Evolutionary conservation across 768 basidiomycete species (phyloP).

Genomic region (Agaricus subrufescens): DNA sequence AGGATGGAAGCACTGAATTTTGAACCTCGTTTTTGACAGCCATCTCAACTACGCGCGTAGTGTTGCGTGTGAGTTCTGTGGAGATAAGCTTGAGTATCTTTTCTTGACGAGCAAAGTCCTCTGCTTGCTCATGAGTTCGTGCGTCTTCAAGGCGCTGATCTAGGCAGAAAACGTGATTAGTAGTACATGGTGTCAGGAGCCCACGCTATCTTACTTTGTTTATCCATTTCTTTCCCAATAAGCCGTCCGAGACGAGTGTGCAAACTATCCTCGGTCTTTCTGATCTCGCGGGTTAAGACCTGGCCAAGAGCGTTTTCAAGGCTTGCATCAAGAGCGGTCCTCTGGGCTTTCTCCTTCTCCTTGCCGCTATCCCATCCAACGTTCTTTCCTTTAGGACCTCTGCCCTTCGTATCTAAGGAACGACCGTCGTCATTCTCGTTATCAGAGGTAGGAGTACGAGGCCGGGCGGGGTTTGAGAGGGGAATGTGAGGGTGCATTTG

Average conservation of each 20-base stretch:
- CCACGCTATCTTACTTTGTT: conserved; percentile 58
- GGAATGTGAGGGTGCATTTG: conserved; percentile 21
- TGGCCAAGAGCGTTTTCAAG: conserved; percentile 53
- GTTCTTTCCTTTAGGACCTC: conserved; percentile 41
- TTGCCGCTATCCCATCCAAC: conserved; percentile 24
- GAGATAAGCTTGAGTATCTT: conserved; percentile 88
- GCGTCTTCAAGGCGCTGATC: conserved; percentile 84
- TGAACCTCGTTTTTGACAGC: conserved; percentile 85
- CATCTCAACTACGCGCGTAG: conserved; percentile 84
- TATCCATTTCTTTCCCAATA: conserved; percentile 85
- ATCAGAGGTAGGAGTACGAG: conserved; percentile 70
- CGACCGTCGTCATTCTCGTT: conserved; percentile 70
- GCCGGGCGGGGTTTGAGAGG: conserved; percentile 27
- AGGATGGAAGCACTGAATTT: conserved; percentile 74
- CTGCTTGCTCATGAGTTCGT: conserved; percentile 70
- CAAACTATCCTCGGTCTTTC: conserved; percentile 76
- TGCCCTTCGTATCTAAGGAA: conserved; percentile 37
- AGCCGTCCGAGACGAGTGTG: conserved; percentile 74
- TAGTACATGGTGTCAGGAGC: conserved; percentile 7
- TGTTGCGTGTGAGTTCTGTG: conserved; percentile 81
- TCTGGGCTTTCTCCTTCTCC: conserved; percentile 24
- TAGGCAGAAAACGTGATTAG: conserved; percentile 21
- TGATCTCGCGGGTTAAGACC: conserved; percentile 70
- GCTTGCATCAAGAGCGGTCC: conserved; percentile 25
- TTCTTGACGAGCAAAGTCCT: conserved; percentile 82